A percentile compares a stretch with the other conserved stretches of the same genome.
These are phyloP conservation scores for Penicillium crystallinum DNA, from an alignment of 495 filamentous ascomycete genomes.

Conservation along the genomic window DNA sequence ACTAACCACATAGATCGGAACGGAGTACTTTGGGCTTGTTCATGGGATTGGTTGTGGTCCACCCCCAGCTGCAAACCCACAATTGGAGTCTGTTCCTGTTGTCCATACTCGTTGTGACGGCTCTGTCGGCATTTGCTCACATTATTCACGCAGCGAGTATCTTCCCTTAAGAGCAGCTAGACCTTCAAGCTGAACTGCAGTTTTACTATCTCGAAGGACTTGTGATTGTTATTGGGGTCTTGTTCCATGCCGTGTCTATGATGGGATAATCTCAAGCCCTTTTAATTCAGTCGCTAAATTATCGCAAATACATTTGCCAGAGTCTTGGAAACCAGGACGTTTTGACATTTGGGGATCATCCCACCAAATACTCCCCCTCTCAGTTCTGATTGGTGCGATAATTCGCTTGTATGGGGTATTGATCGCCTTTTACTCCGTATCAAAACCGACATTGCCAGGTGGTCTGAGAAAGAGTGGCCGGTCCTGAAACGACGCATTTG, in stretches of 20 bases:
- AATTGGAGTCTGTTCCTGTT: slow-evolving; percentile 39
- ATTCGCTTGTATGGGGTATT: slow-evolving; percentile 38
- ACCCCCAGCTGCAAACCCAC: slow-evolving; percentile 40
- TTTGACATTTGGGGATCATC: slow-evolving; percentile 43
- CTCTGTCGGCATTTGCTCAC: slow-evolving; percentile 42
- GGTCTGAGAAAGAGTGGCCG: slow-evolving; percentile 8
- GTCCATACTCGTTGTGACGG: slow-evolving; percentile 44
- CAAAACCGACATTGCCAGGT: too few relatives aligned
- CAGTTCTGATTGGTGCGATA: slow-evolving; percentile 38
- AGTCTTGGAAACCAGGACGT: slow-evolving; percentile 33
- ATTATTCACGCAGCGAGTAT: slow-evolving; percentile 41
- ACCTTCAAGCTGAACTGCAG: slow-evolving; percentile 27
- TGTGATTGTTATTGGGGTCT: slow-evolving; percentile 33
- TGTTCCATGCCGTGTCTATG: slow-evolving; percentile 37
- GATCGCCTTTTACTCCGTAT: slow-evolving; percentile 38
- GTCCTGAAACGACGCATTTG: too few relatives aligned
- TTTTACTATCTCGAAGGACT: slow-evolving; percentile 26
- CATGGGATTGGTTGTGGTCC: slow-evolving; percentile 28
- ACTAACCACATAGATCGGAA: slow-evolving; percentile 12
- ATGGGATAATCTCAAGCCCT: too few relatives aligned
- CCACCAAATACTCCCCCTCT: slow-evolving; percentile 42
- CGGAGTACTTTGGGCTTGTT: slow-evolving; percentile 28
- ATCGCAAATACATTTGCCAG: slow-evolving; percentile 37
- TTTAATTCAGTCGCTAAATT: not conserved
- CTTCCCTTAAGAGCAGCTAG: slow-evolving; percentile 40